Percentiles rank a stretch among this genome's conserved stretches.
Evolutionary conservation across 2,329 filamentous ascomycete species (phyloP).

Genomic region (Colletotrichum camelliae): DNA sequence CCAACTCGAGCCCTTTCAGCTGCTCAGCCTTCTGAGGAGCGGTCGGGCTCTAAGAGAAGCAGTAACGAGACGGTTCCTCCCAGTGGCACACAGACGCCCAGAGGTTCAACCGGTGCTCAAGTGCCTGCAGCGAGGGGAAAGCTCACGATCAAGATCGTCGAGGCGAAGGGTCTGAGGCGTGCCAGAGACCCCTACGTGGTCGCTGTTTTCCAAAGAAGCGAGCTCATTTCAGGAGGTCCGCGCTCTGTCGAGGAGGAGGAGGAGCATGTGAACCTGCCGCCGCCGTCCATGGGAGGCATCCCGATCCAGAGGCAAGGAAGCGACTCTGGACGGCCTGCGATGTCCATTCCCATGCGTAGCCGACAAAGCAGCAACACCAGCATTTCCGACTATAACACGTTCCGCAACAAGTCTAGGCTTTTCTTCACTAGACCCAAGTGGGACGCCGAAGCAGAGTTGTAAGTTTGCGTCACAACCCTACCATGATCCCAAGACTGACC

Average conservation of each 20-base stretch:
- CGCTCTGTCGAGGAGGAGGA: conserved; percentile 67
- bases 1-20: conserved; percentile 86
- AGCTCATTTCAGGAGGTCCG: conserved; percentile 90
- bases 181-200: conserved; percentile 94
- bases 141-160: conserved; percentile 85
- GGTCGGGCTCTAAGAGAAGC: conserved; percentile 35
- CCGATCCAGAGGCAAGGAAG: conserved; percentile 75
- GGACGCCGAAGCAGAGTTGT: conserved; percentile 97
- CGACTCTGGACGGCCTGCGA: conserved; percentile 79
- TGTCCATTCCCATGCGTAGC: conserved; percentile 97
- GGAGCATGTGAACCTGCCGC: conserved; percentile 54
- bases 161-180: conserved; percentile 81
- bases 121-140: conserved; percentile 82
- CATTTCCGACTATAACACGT: conserved; percentile 67
- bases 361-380: conserved; percentile 97
- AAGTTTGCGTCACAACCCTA: conserved; percentile 42
- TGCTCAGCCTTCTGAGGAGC: conserved; percentile 57
- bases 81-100: conserved; percentile 60
- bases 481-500: background rate
- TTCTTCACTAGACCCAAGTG: conserved; percentile 86
- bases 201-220: conserved; percentile 94
- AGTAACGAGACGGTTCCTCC: conserved; percentile 49
- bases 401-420: conserved; percentile 63
- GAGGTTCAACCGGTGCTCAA: conserved; percentile 58
- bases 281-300: conserved; percentile 59